A percentile compares a stretch with the other conserved stretches of the same genome.
These are phyloP conservation scores for rapeseed (Brassica napus) DNA, from an alignment of 345 rosid genomes.

Conservation along the genomic window DNA sequence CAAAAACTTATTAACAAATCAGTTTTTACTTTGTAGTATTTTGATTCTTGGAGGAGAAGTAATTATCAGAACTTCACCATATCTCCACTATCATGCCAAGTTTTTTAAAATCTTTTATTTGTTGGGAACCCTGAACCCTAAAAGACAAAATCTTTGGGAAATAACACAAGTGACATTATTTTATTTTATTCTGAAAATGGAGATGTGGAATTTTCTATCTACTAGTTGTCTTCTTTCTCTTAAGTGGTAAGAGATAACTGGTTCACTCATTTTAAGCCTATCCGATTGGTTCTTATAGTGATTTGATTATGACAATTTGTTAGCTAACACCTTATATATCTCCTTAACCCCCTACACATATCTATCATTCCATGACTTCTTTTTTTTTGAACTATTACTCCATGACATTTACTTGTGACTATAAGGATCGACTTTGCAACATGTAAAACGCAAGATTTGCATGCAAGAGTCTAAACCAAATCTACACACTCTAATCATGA, in stretches of 20 bases:
- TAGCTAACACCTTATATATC: background rate
- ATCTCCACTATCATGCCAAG: constrained; percentile 28
- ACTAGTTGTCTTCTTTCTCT: constrained; percentile 26
- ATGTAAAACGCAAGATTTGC: background rate
- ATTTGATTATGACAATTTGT: constrained; percentile 13
- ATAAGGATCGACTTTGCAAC: background rate
- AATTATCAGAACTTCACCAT: constrained; percentile 17
- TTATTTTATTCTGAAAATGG: constrained; percentile 24
- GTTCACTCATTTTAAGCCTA: constrained; percentile 35
- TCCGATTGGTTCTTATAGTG: constrained; percentile 28
- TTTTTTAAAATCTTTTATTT: background rate
- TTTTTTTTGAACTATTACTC: no score
- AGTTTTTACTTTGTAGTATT: background rate
- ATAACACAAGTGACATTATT: constrained; percentile 11
- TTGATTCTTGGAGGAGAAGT: background rate
- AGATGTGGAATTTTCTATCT: constrained; percentile 17
- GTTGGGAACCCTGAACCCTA: background rate
- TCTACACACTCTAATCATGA: background rate
- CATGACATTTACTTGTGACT: background rate
- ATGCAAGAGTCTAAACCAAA: background rate
- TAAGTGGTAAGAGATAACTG: constrained; percentile 28
- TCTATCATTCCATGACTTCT: no score
- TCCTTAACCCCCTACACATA: background rate
- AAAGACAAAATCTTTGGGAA: constrained; percentile 20
- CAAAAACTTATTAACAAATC: background rate